Conservation (phyloP, 305 asterid genomes). For the Solanum hybrid region DNA sequence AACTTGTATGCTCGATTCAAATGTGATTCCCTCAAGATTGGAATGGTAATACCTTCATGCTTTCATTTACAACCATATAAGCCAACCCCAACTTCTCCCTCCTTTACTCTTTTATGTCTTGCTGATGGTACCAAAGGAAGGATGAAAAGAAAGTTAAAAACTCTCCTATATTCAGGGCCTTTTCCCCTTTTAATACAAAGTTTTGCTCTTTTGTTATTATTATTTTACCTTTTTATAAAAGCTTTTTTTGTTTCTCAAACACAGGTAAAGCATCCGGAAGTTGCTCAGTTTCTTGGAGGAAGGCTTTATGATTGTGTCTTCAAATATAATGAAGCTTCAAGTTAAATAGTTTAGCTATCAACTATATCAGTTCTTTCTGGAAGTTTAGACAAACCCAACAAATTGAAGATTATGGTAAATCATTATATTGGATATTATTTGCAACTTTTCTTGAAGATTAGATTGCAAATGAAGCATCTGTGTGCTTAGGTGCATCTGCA, state of each 20-base stretch:
- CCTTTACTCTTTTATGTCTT: neutral
- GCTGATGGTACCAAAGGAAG: neutral
- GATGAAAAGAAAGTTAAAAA: too few species aligned
- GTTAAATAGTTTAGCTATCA: neutral
- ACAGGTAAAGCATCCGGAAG: too few species aligned
- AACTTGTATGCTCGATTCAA: slow-evolving; percentile 85
- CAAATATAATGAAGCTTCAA: slow-evolving; percentile 53
- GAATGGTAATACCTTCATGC: slow-evolving; percentile 51
- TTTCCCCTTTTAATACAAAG: too few species aligned
- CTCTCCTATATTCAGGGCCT: too few species aligned
- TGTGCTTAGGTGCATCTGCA: neutral
- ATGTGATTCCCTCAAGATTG: slow-evolving; percentile 89
- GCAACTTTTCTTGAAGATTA: neutral
- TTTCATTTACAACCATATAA: neutral
- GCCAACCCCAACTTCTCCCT: neutral
- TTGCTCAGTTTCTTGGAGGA: too few species aligned
- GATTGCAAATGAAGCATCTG: neutral
- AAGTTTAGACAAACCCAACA: neutral
- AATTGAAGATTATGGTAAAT: neutral
- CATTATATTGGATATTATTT: neutral
- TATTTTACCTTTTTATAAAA: too few species aligned
- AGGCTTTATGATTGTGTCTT: slow-evolving; percentile 7
- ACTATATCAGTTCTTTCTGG: neutral
- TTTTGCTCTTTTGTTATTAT: neutral
- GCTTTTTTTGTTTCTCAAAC: too few species aligned